These are phyloP conservation scores for Solanum chilense DNA, from an alignment of 257 asterid genomes.

Conservation along the genomic window DNA sequence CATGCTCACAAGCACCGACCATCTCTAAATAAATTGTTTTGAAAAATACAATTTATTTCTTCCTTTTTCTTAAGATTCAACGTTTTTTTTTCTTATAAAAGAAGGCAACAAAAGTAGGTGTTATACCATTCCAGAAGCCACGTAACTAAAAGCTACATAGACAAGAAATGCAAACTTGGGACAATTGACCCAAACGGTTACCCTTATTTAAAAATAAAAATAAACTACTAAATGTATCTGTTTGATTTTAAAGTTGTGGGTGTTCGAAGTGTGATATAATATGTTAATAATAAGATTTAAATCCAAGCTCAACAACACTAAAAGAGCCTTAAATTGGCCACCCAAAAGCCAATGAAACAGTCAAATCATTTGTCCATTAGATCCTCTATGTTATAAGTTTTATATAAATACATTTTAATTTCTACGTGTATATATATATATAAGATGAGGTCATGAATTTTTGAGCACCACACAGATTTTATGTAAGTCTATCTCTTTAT, in stretches of 20 bases:
- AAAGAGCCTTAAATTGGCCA: no score
- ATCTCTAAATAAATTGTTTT: background rate
- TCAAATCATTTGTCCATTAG: no score
- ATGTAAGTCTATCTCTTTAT: no score
- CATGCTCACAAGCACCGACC: background rate
- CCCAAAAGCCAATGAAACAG: no score
- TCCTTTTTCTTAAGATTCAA: background rate
- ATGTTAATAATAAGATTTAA: no score
- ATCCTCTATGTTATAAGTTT: no score
- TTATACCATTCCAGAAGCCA: background rate
- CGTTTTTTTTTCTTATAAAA: background rate
- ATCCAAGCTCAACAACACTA: no score
- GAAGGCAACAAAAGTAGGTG: background rate
- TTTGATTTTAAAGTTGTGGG: no score
- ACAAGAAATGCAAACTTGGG: background rate
- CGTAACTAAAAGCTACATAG: background rate
- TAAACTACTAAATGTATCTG: background rate
- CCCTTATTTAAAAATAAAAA: background rate
- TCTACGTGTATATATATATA: no score
- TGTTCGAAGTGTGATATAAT: no score
- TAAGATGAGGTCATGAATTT: no score
- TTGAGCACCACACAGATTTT: fast-evolving
- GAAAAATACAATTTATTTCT: background rate
- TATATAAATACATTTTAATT: no score
- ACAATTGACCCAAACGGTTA: background rate